These are phyloP conservation scores for Pichia sp. DNA, from an alignment of 1,139 yeast species.

Conservation along the genomic window DNA sequence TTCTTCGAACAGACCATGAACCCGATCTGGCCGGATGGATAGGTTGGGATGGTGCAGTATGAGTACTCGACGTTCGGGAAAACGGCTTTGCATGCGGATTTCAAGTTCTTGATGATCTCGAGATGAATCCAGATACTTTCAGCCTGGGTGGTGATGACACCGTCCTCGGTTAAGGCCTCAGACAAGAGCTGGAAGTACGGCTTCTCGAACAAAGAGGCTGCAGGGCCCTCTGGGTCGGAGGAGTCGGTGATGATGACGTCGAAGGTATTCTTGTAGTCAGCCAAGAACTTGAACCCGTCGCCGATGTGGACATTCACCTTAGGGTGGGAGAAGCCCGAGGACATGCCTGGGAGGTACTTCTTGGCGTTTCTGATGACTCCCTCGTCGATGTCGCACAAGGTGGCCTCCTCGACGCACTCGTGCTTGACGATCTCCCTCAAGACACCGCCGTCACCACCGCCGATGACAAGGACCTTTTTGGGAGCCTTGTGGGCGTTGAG, in stretches of 20 bases:
- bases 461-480: constrained; percentile 73
- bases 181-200: constrained; percentile 77
- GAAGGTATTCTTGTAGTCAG: constrained; percentile 57
- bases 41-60: constrained; percentile 86
- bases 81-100: constrained; percentile 67
- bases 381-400: constrained; percentile 88
- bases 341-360: constrained; percentile 76
- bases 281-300: constrained; percentile 83
- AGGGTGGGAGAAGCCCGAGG: constrained; percentile 65
- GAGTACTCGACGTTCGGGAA: constrained; percentile 89
- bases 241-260: constrained; percentile 94
- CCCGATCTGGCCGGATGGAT: constrained; percentile 92
- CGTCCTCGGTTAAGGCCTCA: constrained; percentile 77
- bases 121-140: constrained; percentile 89
- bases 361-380: constrained; percentile 74
- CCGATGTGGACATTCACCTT: constrained; percentile 71
- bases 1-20: constrained; percentile 90
- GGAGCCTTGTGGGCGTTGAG: constrained; percentile 73
- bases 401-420: constrained; percentile 60
- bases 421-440: constrained; percentile 83
- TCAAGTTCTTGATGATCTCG: constrained; percentile 70
- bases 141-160: constrained; percentile 82
- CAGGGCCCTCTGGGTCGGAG: constrained; percentile 97
- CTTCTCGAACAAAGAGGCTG: constrained; percentile 81
- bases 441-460: constrained; percentile 96